Evolutionary conservation across 2,329 filamentous ascomycete species (phyloP).

Genomic region (Alternaria triticimaculans): DNA sequence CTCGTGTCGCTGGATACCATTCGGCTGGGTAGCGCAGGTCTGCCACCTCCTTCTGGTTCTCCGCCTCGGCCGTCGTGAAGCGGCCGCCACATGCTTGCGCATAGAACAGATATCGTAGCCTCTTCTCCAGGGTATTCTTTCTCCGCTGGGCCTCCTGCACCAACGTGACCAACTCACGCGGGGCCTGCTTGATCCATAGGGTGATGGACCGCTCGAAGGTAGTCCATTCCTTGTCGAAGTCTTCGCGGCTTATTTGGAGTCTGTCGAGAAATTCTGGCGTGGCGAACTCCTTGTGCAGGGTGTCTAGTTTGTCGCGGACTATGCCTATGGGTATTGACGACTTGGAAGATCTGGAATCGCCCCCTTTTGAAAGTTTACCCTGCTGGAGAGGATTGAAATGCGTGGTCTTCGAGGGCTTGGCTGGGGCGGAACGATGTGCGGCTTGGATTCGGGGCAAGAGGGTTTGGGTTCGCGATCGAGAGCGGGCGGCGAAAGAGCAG

Average conservation of each 20-base stretch:
- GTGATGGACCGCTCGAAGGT: constrained; percentile 30
- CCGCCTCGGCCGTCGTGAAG: constrained; percentile 46
- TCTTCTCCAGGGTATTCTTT: constrained; percentile 50
- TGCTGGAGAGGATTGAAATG: neutral
- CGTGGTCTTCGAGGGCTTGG: neutral
- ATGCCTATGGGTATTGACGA: neutral
- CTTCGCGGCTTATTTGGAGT: constrained; percentile 30
- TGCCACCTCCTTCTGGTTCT: constrained; percentile 61
- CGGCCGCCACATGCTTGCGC: constrained; percentile 38
- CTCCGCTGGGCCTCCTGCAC: constrained; percentile 16
- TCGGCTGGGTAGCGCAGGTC: constrained; percentile 89
- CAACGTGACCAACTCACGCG: constrained; percentile 24
- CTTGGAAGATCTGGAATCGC: neutral
- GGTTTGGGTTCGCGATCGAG: constrained; percentile 27
- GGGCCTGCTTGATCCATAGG: constrained; percentile 27
- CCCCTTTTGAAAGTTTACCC: neutral
- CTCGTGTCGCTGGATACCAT: constrained; percentile 87
- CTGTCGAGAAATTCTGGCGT: constrained; percentile 32
- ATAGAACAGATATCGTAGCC: constrained; percentile 73
- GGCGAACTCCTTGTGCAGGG: constrained; percentile 21
- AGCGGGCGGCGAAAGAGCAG: constrained; percentile 46
- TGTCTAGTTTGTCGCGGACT: constrained; percentile 20
- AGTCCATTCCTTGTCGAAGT: constrained; percentile 39
- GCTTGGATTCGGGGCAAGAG: constrained; percentile 37
- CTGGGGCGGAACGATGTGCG: constrained; percentile 15